Conservation (phyloP, 1,284 basidiomycete species). For the Macrocybe sp. region DNA sequence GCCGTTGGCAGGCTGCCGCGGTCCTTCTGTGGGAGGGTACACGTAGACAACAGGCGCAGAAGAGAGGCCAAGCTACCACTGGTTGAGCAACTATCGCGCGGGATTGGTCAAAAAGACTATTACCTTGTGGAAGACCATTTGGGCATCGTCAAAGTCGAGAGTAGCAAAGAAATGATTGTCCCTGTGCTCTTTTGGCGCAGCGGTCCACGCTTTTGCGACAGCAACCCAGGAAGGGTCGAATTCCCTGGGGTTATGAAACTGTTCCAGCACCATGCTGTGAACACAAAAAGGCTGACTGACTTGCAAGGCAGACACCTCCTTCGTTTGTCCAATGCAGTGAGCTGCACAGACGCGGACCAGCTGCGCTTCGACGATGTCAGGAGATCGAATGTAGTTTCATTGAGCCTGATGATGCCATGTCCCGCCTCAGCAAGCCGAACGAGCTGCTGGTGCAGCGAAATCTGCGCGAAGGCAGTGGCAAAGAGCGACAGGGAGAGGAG, state of each 20-base stretch:
- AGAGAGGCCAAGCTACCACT: slow-evolving; percentile 48
- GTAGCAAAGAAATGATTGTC: slow-evolving; percentile 87
- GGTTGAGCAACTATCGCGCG: background rate
- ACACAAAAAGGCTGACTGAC: slow-evolving; percentile 32
- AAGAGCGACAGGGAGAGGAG: slow-evolving; percentile 43
- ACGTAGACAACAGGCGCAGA: slow-evolving; percentile 84
- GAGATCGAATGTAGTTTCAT: slow-evolving; percentile 71
- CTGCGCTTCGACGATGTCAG: slow-evolving; percentile 70
- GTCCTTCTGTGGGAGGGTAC: slow-evolving; percentile 71
- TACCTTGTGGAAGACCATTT: slow-evolving; percentile 77
- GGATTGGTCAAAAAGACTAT: slow-evolving; percentile 8
- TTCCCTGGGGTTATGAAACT: slow-evolving; percentile 43
- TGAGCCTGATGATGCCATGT: slow-evolving; percentile 78
- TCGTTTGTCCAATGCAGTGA: slow-evolving; percentile 79
- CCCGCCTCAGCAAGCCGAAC: slow-evolving; percentile 59
- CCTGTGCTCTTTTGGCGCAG: slow-evolving; percentile 51
- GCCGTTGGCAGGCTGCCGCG: slow-evolving; percentile 48
- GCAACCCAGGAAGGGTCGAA: slow-evolving; percentile 80
- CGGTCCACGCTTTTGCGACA: slow-evolving; percentile 79
- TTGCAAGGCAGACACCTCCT: slow-evolving; percentile 81
- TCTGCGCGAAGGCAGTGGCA: slow-evolving; percentile 35
- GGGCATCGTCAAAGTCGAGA: slow-evolving; percentile 81
- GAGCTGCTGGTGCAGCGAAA: slow-evolving; percentile 46
- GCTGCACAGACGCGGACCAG: slow-evolving; percentile 79
- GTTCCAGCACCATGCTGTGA: slow-evolving; percentile 1